A percentile compares a stretch with the other conserved stretches of the same genome.
Evolutionary conservation across 2,329 filamentous ascomycete genomes (phyloP).

Genomic region (Fusarium papillatum): DNA sequence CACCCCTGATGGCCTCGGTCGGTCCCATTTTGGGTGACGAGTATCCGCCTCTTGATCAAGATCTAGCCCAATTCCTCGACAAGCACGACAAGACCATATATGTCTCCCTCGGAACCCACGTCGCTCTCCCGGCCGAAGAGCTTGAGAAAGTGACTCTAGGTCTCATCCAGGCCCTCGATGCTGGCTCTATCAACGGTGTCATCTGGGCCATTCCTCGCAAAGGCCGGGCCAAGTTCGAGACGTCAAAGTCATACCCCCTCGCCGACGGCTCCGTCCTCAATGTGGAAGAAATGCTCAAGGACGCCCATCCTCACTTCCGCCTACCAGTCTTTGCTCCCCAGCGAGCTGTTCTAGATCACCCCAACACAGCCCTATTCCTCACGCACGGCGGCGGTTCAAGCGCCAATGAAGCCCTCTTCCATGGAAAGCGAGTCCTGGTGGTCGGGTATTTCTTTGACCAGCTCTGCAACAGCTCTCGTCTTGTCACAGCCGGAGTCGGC

Average conservation of each 20-base stretch:
- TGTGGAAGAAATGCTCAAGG: conserved; percentile 41
- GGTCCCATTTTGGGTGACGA: conserved; percentile 55
- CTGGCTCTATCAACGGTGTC: conserved; percentile 52
- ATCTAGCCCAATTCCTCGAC: conserved; percentile 46
- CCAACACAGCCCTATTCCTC: conserved; percentile 50
- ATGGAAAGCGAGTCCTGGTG: conserved; percentile 52
- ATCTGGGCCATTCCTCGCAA: conserved; percentile 52
- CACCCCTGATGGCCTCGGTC: conserved; percentile 53
- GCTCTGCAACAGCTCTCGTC: conserved; percentile 52
- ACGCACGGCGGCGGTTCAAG: conserved; percentile 58
- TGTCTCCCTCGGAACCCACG: conserved; percentile 57
- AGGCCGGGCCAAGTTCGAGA: conserved; percentile 40
- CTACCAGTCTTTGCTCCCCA: conserved; percentile 55
- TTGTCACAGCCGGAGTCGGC: conserved; percentile 51
- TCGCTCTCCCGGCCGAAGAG: conserved; percentile 48
- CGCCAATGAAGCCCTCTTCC: conserved; percentile 56
- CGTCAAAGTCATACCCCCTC: conserved; percentile 18
- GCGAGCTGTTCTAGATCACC: conserved; percentile 54
- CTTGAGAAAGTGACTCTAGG: conserved; percentile 49
- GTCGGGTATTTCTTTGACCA: conserved; percentile 59
- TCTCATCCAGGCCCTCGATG: conserved; percentile 42
- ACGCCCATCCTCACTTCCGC: conserved; percentile 46
- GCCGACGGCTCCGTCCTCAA: conserved; percentile 23
- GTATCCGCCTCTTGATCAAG: conserved; percentile 47
- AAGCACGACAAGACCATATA: conserved; percentile 52